Evolutionary conservation across 176 grass and related monocot species (phyloP), one percentile per base, ranked within the genome.

Genomic region (Eleusine indica): DNA sequence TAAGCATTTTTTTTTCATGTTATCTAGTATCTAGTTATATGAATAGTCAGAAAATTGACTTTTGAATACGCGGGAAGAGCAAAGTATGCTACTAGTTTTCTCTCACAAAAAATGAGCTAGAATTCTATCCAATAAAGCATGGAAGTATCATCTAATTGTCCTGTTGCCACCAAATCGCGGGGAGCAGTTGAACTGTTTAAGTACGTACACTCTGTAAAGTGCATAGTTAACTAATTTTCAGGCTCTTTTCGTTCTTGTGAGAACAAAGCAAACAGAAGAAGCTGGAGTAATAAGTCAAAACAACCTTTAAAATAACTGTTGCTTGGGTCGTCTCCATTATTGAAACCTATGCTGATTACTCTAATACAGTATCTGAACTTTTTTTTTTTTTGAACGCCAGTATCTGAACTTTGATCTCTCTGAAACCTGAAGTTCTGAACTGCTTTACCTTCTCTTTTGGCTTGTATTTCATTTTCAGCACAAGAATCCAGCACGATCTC

Each of bases 391-490:
- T 25, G 25, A 25, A 25, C 25, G 25, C 25, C 44, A 11, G 61
- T 65, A 75, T 84, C 43, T 40, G 47, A 17, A 62, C 44, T 30
- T 52, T 52, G 28, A 16, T 17, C 73, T 13, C 53, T 70, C 53
- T 76, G 21, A 22, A 60, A 60, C 3, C 57, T 60, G 21, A 22
- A 60, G 6, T 22, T 60, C 7, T 22, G 76, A 77, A 65, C 57
- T 74, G 40, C 68, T 75, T 66, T 60, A 90, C 84, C 80, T 80
- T 90, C 89, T 84, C 89, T 43, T 54, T 90, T 87, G 89, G 80
- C 75, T 70, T 80, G 70, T 76, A 75, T 53, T 80, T 80, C 53
- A 90, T 80, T 83, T 90, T 79, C 70, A 79, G 84, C 73, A 51
- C 49, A 83, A 29, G 40, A 78, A 51, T 51, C 51, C 74, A 83